A percentile compares a stretch with the other conserved stretches of the same genome.
Evolutionary conservation across 495 filamentous ascomycete genomes (phyloP).

Genomic region (Penicillium nucicola): DNA sequence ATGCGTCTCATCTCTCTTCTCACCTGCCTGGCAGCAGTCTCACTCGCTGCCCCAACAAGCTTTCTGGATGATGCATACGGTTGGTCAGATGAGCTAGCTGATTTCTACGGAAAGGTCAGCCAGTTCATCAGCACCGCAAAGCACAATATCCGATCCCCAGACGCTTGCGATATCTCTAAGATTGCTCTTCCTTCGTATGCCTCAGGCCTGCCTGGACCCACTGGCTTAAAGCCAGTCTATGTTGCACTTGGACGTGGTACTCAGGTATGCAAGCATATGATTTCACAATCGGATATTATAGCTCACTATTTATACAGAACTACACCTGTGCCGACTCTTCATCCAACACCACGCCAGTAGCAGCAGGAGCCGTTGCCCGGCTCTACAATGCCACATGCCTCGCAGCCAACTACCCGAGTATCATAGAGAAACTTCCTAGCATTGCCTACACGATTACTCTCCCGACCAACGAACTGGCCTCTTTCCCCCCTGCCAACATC

Average conservation of each 20-base stretch:
- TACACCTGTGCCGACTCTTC: constrained; percentile 74
- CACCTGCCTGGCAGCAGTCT: constrained; percentile 29
- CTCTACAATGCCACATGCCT: constrained; percentile 89
- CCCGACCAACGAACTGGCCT: constrained; percentile 16
- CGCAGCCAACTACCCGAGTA: constrained; percentile 60
- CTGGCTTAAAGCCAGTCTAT: constrained; percentile 62
- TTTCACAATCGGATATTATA: not conserved
- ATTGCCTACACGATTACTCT: constrained; percentile 44
- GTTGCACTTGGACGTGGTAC: constrained; percentile 85
- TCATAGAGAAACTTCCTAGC: constrained; percentile 51
- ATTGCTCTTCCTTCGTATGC: constrained; percentile 38
- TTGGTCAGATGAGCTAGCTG: constrained; percentile 33
- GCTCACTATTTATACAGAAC: constrained; percentile 53
- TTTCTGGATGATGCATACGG: constrained; percentile 35
- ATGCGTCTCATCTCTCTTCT: constrained; percentile 32
- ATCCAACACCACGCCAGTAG: constrained; percentile 53
- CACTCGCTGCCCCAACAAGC: constrained; percentile 34
- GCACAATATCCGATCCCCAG: constrained; percentile 13
- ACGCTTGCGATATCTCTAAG: constrained; percentile 37
- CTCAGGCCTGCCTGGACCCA: constrained; percentile 53
- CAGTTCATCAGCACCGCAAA: constrained; percentile 28
- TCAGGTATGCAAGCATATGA: constrained; percentile 34
- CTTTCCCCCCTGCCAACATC: constrained; percentile 50
- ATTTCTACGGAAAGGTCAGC: constrained; percentile 40
- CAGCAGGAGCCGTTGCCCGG: constrained; percentile 73